phyloP scores from a whole-genome alignment of 2,329 filamentous ascomycete genomes.

The Paraconiothyrium sp. region DNA sequence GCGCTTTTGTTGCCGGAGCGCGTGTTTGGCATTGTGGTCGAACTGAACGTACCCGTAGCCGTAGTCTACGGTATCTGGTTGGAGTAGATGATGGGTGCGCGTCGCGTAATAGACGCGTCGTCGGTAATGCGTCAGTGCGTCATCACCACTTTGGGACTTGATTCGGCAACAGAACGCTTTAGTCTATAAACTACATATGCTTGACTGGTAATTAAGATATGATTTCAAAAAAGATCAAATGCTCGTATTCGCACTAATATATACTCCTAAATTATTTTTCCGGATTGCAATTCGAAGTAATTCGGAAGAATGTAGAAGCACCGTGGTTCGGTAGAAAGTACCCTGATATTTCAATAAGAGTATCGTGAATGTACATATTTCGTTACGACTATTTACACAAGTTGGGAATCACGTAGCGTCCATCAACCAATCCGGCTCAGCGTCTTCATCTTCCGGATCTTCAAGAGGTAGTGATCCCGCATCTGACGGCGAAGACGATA shows the following conservation, averaged over 20 bases:
- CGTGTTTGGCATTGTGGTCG: constrained; percentile 39
- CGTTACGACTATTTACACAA: constrained; percentile 13
- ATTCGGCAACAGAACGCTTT: neutral
- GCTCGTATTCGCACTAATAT: neutral
- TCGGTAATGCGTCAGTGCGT: neutral
- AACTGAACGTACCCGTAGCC: neutral
- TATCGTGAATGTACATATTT: neutral
- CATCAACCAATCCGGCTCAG: constrained; percentile 70
- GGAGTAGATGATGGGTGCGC: neutral
- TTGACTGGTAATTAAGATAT: neutral
- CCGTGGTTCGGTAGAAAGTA: neutral
- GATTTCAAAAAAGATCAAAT: neutral
- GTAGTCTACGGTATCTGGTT: neutral
- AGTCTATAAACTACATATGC: no score
- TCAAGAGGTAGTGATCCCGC: constrained; percentile 64
- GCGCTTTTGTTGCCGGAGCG: constrained; percentile 37
- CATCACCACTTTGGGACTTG: neutral
- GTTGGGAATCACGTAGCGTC: constrained; percentile 34
- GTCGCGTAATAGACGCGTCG: neutral
- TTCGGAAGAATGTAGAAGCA: no score
- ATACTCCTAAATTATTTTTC: neutral
- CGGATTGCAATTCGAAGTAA: no score
- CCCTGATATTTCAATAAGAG: neutral
- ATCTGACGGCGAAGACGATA: constrained; percentile 47
- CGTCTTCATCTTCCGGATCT: constrained; percentile 72